Base-by-base conservation (phyloP, 208 protist genomes). In the Herpetomonas samuelpessoai region DNA sequence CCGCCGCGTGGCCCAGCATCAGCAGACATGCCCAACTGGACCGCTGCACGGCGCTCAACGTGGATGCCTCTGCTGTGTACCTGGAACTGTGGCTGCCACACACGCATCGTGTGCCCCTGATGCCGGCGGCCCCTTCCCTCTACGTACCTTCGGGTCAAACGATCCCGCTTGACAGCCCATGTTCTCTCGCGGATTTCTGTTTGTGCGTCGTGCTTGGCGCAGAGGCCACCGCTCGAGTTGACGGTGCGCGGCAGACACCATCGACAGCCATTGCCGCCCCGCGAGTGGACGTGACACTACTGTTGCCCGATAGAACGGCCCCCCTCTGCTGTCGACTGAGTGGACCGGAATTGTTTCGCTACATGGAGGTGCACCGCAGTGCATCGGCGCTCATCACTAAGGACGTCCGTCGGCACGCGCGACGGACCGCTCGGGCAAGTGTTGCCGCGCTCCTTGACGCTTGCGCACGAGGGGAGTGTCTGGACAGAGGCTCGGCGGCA, bases 51-150 rank as follows among this genome's bases (percentile, higher is more conserved):
- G 7, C 25, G 12, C 27, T 73, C 1, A 47, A 52, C 39, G 56
- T 48, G 0, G 41, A 30, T 16, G 65, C 58, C 29, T 19, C n/a
- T 3, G 55, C 62, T 26, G 56, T 51, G 41, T 53, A 74, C 30
- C 57, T 91, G 24, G 77, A 87, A 58, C 35, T 91, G 63, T 94
- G 88, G 88, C 72, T 94, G 30, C 80, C 82, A 1, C 74, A 76
- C 65, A 90, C 86, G 66, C 82, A 93, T 61, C 74, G 86, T 18
- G 64, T 76, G 19, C 71, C 77, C 2, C 68, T 93, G 72, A 67
- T 65, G 10, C 86, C 86, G 18, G 87, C 85, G 60, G 52, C 73
- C 4, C 25, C 27, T 9, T 58, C 71, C 10, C 35, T 24, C 35
- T 68, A 50, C 62, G 60, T 44, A 55, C 49, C 46, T 2, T 57